Percentiles rank a stretch among this genome's conserved stretches.
phyloP scores from a whole-genome alignment of 306 rosid species.

The Alnus glutinosa region DNA sequence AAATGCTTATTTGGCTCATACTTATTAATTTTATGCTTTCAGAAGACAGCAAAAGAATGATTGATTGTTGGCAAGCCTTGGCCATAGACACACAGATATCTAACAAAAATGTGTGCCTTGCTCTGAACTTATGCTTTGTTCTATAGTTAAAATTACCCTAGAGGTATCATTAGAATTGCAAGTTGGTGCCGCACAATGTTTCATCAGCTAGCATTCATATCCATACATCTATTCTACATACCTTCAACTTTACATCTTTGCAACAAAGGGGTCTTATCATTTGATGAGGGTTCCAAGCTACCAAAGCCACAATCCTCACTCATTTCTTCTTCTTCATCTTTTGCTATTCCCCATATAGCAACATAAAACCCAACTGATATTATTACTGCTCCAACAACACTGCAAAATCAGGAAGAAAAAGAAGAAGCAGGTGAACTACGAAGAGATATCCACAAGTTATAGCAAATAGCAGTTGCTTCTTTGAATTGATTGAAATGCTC shows the following conservation, averaged over 20 bases:
- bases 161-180: neutral
- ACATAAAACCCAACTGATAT: constrained; percentile 41
- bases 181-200: neutral
- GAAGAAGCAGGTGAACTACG: neutral
- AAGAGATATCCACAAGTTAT: neutral
- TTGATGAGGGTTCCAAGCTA: constrained; percentile 12
- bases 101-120: neutral
- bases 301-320: constrained; percentile 6
- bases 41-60: neutral
- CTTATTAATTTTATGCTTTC: neutral
- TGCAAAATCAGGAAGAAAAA: constrained; percentile 10
- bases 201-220: constrained; percentile 1
- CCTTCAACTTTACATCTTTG: constrained; percentile 12
- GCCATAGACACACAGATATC: neutral
- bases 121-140: neutral
- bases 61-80: neutral
- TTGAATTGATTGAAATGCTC: neutral
- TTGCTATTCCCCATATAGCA: constrained; percentile 36
- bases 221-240: neutral
- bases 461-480: neutral
- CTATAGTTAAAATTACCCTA: neutral
- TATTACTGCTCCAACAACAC: constrained; percentile 39
- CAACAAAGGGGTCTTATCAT: constrained; percentile 39
- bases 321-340: constrained; percentile 21
- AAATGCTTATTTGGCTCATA: neutral